Evolutionary conservation across 2,329 filamentous ascomycete genomes (phyloP), one percentile per base, ranked within the genome.

Genomic region (Colletotrichum sp.): DNA sequence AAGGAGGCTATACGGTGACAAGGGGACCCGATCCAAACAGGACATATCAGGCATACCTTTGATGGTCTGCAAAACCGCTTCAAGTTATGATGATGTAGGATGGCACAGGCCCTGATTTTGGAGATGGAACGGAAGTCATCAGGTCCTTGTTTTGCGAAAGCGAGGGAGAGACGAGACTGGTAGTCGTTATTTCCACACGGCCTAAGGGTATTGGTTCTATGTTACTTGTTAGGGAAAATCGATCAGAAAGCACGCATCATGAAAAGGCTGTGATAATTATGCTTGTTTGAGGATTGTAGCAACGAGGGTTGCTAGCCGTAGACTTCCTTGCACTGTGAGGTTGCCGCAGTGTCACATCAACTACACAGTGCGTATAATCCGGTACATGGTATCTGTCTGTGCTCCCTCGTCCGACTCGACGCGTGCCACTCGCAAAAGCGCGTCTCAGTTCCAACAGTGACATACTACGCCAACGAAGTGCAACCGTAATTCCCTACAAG

Each of bases 61-160:
- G 34, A 62, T 64, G 71, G 57, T 30, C 34, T 65, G 65, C 74
- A 62, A 34, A 64, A 52, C 44, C 59, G 71, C 59, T 62, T 76
- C 59, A 65, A 71, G 70, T 64, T 74, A 76, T 65, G 65, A 69
- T 65, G 70, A 60, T 52, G 74, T 76, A 74, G 71, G 74, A 76
- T 74, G 64, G 39, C 34, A 39, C 44, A 64, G 44, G 69, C 68
- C 71, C 32, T 26, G 52, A 52, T 32, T 64, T 65, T 59, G 60
- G 65, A 57, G 74, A 59, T 65, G 65, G 36, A 69, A 60, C 59
- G 49, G 34, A 49, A 32, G 18, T 76, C 74, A 49, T 74, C 59
- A 36, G 64, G 74, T 64, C 57, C 34, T 44, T 63, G 73, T 44
- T 68, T 76, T 60, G 68, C 69, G 63, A 34, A 63, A 57, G 36